These are phyloP conservation scores for Adansonia digitata DNA, from an alignment of 345 rosid species.

Conservation along the genomic window DNA sequence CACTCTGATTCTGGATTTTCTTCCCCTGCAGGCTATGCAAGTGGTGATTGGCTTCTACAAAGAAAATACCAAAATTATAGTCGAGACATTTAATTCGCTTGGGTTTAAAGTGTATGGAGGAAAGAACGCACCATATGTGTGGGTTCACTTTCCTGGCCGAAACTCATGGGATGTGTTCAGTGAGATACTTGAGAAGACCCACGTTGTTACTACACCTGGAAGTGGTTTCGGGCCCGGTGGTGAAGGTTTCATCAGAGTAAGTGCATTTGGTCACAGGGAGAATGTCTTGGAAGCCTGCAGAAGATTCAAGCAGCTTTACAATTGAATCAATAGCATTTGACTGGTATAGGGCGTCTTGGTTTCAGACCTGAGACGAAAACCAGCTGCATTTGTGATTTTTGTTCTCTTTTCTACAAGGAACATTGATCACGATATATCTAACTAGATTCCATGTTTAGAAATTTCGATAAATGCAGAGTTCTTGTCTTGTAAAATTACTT, in stretches of 20 bases:
- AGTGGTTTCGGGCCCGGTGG: slow-evolving; percentile 97
- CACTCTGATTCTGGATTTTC: background rate
- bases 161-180: slow-evolving; percentile 95
- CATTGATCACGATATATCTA: background rate
- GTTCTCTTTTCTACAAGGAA: background rate
- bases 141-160: slow-evolving; percentile 90
- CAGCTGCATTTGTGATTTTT: background rate
- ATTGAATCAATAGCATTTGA: slow-evolving; percentile 26
- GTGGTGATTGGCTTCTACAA: slow-evolving; percentile 87
- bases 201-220: slow-evolving; percentile 85
- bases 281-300: slow-evolving; percentile 81
- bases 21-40: slow-evolving; percentile 62
- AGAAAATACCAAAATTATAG: slow-evolving; percentile 72
- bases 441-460: background rate
- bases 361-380: background rate
- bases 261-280: slow-evolving; percentile 86
- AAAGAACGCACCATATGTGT: slow-evolving; percentile 80
- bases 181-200: slow-evolving; percentile 88
- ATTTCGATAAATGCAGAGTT: background rate
- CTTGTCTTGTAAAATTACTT: background rate
- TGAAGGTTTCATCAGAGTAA: slow-evolving; percentile 85
- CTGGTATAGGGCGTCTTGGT: background rate
- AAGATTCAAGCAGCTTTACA: slow-evolving; percentile 82
- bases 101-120: slow-evolving; percentile 88
- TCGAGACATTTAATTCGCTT: slow-evolving; percentile 71